Evolutionary conservation across 2,329 filamentous ascomycete genomes (phyloP).

Genomic region (Xylaria sp.): DNA sequence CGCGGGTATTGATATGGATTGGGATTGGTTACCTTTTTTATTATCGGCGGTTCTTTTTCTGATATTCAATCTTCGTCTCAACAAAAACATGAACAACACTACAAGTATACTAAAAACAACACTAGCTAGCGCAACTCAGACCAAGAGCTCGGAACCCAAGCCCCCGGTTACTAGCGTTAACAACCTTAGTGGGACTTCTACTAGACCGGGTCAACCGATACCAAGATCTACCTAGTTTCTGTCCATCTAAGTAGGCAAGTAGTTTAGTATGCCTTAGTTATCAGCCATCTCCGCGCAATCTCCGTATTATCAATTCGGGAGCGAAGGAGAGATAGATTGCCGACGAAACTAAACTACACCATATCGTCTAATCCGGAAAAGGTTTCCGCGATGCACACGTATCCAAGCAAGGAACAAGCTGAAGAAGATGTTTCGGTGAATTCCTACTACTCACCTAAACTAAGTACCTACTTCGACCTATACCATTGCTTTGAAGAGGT

Average conservation of each 20-base stretch:
- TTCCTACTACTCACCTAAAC: neutral
- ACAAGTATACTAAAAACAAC: neutral
- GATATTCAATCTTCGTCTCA: neutral
- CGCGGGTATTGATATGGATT: slow-evolving; percentile 3
- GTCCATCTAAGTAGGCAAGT: neutral
- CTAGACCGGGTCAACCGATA: neutral
- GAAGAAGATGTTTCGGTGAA: slow-evolving; percentile 28
- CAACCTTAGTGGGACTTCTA: neutral
- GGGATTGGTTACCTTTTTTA: neutral
- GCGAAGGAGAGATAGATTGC: neutral
- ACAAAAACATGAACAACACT: neutral
- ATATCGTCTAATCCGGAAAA: neutral
- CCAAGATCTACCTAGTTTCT: no score
- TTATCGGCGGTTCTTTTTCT: neutral
- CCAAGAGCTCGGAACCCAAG: neutral
- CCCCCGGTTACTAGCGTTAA: neutral
- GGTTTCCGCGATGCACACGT: neutral
- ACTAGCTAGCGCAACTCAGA: neutral
- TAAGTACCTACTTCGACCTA: neutral
- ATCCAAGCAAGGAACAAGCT: slow-evolving; percentile 21
- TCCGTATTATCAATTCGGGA: neutral
- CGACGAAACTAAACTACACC: neutral
- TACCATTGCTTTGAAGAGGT: neutral
- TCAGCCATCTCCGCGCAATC: neutral
- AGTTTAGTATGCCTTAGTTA: neutral